A percentile compares a stretch with the other conserved stretches of the same genome.
phyloP scores from a whole-genome alignment of 306 rosid genomes.

The Gleditsia sinensis region DNA sequence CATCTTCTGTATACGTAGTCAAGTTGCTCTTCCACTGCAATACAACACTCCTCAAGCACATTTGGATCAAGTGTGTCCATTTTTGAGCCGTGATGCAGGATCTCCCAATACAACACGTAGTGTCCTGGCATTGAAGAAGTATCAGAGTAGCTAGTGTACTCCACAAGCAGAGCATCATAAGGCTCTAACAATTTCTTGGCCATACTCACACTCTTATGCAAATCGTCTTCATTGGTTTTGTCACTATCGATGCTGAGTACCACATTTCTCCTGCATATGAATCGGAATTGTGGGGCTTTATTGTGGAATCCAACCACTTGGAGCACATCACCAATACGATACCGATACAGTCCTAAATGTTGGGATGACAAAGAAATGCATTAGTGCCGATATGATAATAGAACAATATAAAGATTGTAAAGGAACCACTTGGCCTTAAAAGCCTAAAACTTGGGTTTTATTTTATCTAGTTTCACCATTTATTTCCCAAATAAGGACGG shows the following conservation, averaged over 20 bases:
- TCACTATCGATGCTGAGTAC: constrained; percentile 84
- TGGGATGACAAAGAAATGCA: not conserved
- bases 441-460: too few relatives aligned
- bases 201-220: constrained; percentile 63
- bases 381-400: not conserved
- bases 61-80: constrained; percentile 29
- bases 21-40: constrained; percentile 73
- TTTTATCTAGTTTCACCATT: not conserved
- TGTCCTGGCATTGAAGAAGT: constrained; percentile 73
- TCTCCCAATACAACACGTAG: constrained; percentile 89
- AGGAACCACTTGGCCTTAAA: too few relatives aligned
- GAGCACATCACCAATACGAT: constrained; percentile 85
- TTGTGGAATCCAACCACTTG: constrained; percentile 82
- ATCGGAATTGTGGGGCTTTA: constrained; percentile 75
- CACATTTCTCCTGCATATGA: constrained; percentile 87
- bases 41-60: constrained; percentile 78
- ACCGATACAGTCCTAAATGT: constrained; percentile 65
- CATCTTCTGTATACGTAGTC: constrained; percentile 77
- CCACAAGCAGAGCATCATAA: constrained; percentile 63
- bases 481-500: not conserved
- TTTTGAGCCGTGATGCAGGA: constrained; percentile 43
- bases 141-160: constrained; percentile 81
- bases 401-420: too few relatives aligned
- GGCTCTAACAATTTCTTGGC: constrained; percentile 75
- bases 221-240: constrained; percentile 80